Evolutionary conservation across 2,329 filamentous ascomycete species (phyloP).

Genomic region (Elsinoe australis): DNA sequence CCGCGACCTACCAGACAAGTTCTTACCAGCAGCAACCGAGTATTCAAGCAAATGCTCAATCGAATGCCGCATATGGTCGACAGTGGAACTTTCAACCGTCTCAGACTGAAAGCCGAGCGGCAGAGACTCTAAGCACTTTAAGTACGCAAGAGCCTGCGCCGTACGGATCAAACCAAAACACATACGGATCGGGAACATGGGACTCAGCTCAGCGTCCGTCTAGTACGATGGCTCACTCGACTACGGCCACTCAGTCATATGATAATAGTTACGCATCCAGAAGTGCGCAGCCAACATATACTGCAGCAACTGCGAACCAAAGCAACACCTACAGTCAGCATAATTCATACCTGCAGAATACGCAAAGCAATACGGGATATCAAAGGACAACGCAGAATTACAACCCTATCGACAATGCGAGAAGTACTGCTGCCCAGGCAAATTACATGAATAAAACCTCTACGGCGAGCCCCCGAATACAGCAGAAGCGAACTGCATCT

Average conservation of each 20-base stretch:
- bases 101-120: slow-evolving; percentile 19
- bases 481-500: neutral
- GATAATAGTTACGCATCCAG: neutral
- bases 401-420: neutral
- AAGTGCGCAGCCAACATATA: neutral
- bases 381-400: neutral
- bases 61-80: slow-evolving; percentile 7
- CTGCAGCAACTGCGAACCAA: neutral
- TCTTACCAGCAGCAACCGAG: slow-evolving; percentile 16
- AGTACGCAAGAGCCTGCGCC: slow-evolving; percentile 17
- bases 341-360: neutral
- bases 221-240: slow-evolving; percentile 8
- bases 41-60: slow-evolving; percentile 1
- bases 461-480: neutral
- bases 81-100: slow-evolving; percentile 12
- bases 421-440: neutral
- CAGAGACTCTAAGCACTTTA: slow-evolving; percentile 20
- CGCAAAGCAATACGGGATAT: neutral
- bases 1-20: slow-evolving; percentile 8
- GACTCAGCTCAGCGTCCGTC: slow-evolving; percentile 3
- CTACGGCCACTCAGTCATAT: slow-evolving; percentile 10
- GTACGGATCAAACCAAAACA: neutral
- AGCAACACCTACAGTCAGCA: neutral
- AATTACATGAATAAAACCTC: neutral
- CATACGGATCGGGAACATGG: neutral